A percentile compares a stretch with the other conserved stretches of the same genome.
Conservation (phyloP, 2,329 filamentous ascomycete species). For the Claviceps sp. region DNA sequence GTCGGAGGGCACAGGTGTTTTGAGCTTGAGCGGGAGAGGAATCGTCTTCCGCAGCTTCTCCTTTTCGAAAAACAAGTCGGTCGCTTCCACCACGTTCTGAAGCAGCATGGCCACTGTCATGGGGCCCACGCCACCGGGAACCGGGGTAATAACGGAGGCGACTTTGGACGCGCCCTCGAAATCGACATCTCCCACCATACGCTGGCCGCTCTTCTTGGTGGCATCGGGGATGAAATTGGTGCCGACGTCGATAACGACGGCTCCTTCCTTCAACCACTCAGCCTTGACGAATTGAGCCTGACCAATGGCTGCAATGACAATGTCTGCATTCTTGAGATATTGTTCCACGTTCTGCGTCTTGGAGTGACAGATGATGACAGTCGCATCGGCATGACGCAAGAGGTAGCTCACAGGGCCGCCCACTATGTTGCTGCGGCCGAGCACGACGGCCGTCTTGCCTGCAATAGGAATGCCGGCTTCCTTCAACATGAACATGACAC, state of each 20-base stretch:
- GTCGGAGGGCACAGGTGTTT: slow-evolving; percentile 81
- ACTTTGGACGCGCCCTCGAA: slow-evolving; percentile 74
- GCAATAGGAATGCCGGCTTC: slow-evolving; percentile 70
- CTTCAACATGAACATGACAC: slow-evolving; percentile 83
- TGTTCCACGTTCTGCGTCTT: slow-evolving; percentile 61
- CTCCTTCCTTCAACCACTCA: slow-evolving; percentile 88
- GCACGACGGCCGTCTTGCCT: slow-evolving; percentile 87
- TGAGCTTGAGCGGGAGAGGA: slow-evolving; percentile 70
- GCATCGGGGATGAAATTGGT: slow-evolving; percentile 90
- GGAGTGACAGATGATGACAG: slow-evolving; percentile 92
- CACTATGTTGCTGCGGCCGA: slow-evolving; percentile 93
- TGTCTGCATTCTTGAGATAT: slow-evolving; percentile 71
- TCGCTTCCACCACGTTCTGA: slow-evolving; percentile 85
- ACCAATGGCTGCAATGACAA: slow-evolving; percentile 86
- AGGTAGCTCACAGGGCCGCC: slow-evolving; percentile 94
- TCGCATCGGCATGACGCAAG: slow-evolving; percentile 88
- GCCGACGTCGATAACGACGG: slow-evolving; percentile 93
- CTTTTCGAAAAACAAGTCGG: slow-evolving; percentile 66
- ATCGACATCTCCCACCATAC: slow-evolving; percentile 90
- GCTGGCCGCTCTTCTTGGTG: slow-evolving; percentile 81
- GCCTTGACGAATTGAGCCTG: slow-evolving; percentile 79
- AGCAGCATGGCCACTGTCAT: slow-evolving; percentile 99
- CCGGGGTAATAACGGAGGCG: slow-evolving; percentile 86
- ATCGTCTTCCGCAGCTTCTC: slow-evolving; percentile 69
- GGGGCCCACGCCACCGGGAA: slow-evolving; percentile 90